Evolutionary conservation across 2,329 filamentous ascomycete species (phyloP).

Genomic region (Aaosphaeria arxii): DNA sequence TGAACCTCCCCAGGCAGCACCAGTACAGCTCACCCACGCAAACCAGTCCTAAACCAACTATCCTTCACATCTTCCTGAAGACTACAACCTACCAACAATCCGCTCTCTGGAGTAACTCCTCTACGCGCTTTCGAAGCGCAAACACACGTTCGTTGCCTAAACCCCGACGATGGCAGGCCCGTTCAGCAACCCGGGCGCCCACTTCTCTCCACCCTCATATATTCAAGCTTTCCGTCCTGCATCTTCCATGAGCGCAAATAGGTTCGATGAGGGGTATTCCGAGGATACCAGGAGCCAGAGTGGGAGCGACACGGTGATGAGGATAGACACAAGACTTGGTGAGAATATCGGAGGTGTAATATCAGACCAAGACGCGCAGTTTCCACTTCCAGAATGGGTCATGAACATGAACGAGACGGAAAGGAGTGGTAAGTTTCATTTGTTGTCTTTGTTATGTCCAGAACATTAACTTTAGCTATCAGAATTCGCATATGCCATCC

Average conservation of each 20-base stretch:
- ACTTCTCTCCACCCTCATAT: conserved; percentile 31
- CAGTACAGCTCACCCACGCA: too few species aligned
- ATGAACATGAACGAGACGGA: conserved; percentile 53
- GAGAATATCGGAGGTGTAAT: conserved; percentile 36
- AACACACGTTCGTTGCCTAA: too few species aligned
- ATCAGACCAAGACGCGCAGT: conserved; percentile 25
- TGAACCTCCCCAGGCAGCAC: background rate
- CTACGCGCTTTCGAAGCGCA: too few species aligned
- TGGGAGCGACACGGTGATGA: conserved; percentile 38
- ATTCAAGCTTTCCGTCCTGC: conserved; percentile 34
- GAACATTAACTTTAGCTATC: background rate
- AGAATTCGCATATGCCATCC: conserved; percentile 79
- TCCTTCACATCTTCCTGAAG: too few species aligned
- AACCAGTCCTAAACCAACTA: too few species aligned
- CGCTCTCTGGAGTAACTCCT: too few species aligned
- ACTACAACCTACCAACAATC: too few species aligned
- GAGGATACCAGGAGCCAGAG: conserved; percentile 62
- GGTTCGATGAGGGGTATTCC: conserved; percentile 81
- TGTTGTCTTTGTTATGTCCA: background rate
- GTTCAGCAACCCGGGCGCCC: conserved; percentile 16
- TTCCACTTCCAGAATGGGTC: conserved; percentile 54
- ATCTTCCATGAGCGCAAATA: conserved; percentile 35
- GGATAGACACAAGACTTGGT: conserved; percentile 31
- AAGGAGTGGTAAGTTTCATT: conserved; percentile 49
- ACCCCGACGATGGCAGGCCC: conserved; percentile 28